Percentiles rank a stretch among this genome's conserved stretches.
phyloP scores from a whole-genome alignment of 345 rosid genomes.

The Hirschfeldia incana region DNA sequence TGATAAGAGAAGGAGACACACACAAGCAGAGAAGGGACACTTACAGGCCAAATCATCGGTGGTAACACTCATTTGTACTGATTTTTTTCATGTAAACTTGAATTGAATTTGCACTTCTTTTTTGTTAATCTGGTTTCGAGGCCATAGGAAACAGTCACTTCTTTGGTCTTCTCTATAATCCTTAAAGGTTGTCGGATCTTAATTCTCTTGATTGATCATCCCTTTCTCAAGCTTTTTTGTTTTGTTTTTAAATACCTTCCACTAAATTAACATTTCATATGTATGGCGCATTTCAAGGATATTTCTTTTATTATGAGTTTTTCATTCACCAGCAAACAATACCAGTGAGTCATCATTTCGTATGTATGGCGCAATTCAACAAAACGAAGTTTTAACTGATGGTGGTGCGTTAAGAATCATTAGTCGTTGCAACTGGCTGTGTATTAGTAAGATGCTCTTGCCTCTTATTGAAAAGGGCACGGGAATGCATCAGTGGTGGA shows the following conservation, averaged over 20 bases:
- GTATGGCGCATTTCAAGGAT: background rate
- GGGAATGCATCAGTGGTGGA: too few relatives aligned
- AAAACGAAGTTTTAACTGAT: too few relatives aligned
- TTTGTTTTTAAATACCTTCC: background rate
- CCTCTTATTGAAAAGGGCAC: too few relatives aligned
- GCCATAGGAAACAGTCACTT: background rate
- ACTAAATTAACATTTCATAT: background rate
- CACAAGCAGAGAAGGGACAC: slow-evolving; percentile 16
- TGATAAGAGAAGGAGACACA: slow-evolving; percentile 17
- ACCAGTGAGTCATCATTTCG: too few relatives aligned
- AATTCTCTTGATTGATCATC: background rate
- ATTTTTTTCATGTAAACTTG: slow-evolving; percentile 18
- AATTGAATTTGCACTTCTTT: background rate
- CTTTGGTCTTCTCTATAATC: background rate
- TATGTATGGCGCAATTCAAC: too few relatives aligned
- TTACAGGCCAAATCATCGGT: slow-evolving; percentile 25
- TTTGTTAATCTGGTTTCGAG: background rate
- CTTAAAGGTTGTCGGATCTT: background rate
- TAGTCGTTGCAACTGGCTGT: too few relatives aligned
- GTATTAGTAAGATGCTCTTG: too few relatives aligned
- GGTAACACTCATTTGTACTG: slow-evolving; percentile 12
- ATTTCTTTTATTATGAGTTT: background rate
- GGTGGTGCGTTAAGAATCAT: too few relatives aligned
- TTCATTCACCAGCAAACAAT: too few relatives aligned
- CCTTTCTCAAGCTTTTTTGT: background rate